A percentile compares a stretch with the other conserved stretches of the same genome.
These are phyloP conservation scores for Chernovozyma sophiae-reginae DNA, from an alignment of 1,139 yeast genomes.

Conservation along the genomic window DNA sequence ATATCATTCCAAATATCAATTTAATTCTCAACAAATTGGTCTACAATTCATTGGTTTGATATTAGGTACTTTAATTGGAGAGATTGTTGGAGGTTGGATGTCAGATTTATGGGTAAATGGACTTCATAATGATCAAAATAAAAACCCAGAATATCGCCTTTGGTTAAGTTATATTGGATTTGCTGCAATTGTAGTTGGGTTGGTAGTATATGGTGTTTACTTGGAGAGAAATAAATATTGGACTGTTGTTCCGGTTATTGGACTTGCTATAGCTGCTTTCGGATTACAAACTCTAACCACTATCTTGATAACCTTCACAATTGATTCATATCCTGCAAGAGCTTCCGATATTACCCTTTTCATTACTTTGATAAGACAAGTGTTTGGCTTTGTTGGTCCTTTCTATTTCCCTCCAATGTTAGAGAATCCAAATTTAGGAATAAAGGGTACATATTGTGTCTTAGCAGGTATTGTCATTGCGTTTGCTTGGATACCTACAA, in stretches of 20 bases:
- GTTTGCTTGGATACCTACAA: conserved; percentile 10
- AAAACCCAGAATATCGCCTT: conserved; percentile 11
- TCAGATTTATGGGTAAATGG: conserved; percentile 15
- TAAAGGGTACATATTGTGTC: conserved; percentile 13
- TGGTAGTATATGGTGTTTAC: conserved; percentile 15
- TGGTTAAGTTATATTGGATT: conserved; percentile 18
- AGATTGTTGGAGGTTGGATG: conserved; percentile 17
- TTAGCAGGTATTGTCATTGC: conserved; percentile 14
- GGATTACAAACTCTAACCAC: conserved; percentile 18
- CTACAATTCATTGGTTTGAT: conserved; percentile 17
- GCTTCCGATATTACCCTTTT: conserved; percentile 15
- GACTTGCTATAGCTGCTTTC: conserved; percentile 14
- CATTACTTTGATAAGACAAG: conserved; percentile 16
- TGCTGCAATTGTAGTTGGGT: conserved; percentile 13
- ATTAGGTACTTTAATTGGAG: conserved; percentile 17
- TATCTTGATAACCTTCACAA: conserved; percentile 15
- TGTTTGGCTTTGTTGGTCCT: conserved; percentile 18
- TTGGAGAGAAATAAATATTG: conserved; percentile 11
- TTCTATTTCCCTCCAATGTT: conserved; percentile 18
- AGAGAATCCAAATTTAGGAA: conserved; percentile 11
- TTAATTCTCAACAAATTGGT: conserved; percentile 18
- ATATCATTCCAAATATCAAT: conserved; percentile 12
- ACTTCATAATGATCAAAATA: neutral
- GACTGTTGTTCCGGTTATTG: conserved; percentile 16
- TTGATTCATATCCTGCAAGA: conserved; percentile 11